Evolutionary conservation across 1,284 basidiomycete species (phyloP), one percentile per base, ranked within the genome.

Genomic region (Flammula alnicola): DNA sequence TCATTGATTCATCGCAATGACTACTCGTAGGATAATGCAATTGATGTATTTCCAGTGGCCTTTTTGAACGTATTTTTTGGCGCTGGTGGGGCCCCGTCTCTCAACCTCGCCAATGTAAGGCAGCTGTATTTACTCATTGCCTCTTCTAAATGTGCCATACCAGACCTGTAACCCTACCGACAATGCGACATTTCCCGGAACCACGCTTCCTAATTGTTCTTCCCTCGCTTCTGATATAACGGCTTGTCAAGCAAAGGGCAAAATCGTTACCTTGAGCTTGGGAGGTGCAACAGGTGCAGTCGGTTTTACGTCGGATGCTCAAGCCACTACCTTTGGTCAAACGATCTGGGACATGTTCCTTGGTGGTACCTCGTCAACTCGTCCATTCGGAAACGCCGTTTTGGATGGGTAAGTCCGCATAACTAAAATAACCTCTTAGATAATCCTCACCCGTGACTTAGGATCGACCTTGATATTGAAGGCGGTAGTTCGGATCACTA

Each of bases 401-500:
- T 71, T 86, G 4, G 83, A 86, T 60, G 84, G 83, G 81, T 83
- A 57, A 53, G 74, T 62, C 3, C 11, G 7, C 20, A 51, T 29
- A 19, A 19, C 2, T 9, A 12, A n/a, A 22, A n/a, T 14, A 11
- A 32, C 27, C n/a, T 10, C 1, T 10, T 8, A 22, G n/a, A 22
- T 38, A 3, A n/a, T 6, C 25, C 19, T 47, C 7, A 38, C 37
- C 19, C 17, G 11, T 19, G 16, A 10, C n/a, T 5, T 53, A 86
- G 84, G 12, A 74, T 87, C 43, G 83, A 86, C 61, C 72, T 86
- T 31, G 84, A 86, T 61, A 84, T 87, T 58, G 84, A 86, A 65
- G 75, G 76, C 29, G 84, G 84, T 10, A 65, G 71, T n/a, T 74
- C 76, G n/a, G 68, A 69, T 14, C 71, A 76, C 29, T 86, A 84